Evolutionary conservation across 1,284 basidiomycete genomes (phyloP).

Genomic region (Ceratobasidium sp.): DNA sequence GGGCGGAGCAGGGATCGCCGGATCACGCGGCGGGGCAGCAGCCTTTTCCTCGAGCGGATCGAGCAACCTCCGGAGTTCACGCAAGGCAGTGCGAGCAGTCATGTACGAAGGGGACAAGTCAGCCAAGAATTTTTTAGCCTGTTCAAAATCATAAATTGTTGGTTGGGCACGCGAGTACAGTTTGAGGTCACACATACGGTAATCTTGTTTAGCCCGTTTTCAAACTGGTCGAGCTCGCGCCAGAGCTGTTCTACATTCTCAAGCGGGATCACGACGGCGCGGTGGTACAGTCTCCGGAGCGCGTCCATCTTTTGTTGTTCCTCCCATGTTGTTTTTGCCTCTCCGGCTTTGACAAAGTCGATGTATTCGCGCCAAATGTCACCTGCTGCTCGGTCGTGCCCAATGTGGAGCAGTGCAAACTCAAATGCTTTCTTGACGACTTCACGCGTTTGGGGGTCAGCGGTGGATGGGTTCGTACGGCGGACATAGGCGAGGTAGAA

Average conservation of each 20-base stretch:
- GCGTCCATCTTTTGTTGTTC: slow-evolving; percentile 95
- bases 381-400: slow-evolving; percentile 66
- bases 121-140: slow-evolving; percentile 93
- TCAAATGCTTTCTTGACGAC: slow-evolving; percentile 91
- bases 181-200: slow-evolving; percentile 58
- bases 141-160: slow-evolving; percentile 26
- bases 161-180: neutral
- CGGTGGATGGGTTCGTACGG: slow-evolving; percentile 49
- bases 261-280: slow-evolving; percentile 91
- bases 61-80: slow-evolving; percentile 77
- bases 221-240: slow-evolving; percentile 94
- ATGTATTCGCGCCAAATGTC: slow-evolving; percentile 71
- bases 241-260: slow-evolving; percentile 93
- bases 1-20: slow-evolving; percentile 44
- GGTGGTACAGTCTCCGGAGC: slow-evolving; percentile 89
- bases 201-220: slow-evolving; percentile 88
- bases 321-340: slow-evolving; percentile 87
- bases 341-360: slow-evolving; percentile 80
- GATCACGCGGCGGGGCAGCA: slow-evolving; percentile 47
- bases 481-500: slow-evolving; percentile 83
- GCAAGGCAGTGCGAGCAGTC: slow-evolving; percentile 89
- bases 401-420: slow-evolving; percentile 89
- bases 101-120: slow-evolving; percentile 86
- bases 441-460: slow-evolving; percentile 66
- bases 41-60: slow-evolving; percentile 55